A percentile compares a stretch with the other conserved stretches of the same genome.
These are phyloP conservation scores for Rhodomyrtus tomentosa DNA, from an alignment of 345 rosid species.

Conservation along the genomic window DNA sequence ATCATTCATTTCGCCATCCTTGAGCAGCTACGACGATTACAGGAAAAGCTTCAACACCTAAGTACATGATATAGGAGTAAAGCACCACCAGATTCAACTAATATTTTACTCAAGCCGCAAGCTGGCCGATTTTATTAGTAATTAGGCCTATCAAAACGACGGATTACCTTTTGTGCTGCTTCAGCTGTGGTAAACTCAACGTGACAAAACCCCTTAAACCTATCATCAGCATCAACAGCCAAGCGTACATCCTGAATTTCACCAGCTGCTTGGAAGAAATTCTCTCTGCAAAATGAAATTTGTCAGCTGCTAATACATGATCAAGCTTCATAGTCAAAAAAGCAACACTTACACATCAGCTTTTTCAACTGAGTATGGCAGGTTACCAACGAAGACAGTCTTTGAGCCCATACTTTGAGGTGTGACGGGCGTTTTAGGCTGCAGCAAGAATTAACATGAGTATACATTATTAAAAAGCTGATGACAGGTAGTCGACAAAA, in stretches of 20 bases:
- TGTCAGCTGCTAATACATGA: neutral
- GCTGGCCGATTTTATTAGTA: neutral
- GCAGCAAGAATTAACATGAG: neutral
- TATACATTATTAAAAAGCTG: neutral
- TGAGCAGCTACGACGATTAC: neutral
- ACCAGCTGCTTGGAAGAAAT: conserved; percentile 62
- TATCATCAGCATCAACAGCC: conserved; percentile 30
- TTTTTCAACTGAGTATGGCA: conserved; percentile 42
- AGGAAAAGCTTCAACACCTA: neutral
- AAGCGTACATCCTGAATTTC: conserved; percentile 71
- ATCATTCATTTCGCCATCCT: neutral
- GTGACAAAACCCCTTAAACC: conserved; percentile 67
- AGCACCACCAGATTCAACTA: neutral
- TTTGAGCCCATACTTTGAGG: conserved; percentile 41
- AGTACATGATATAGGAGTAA: neutral
- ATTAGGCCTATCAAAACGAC: neutral
- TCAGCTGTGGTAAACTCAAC: conserved; percentile 70
- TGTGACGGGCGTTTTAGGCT: conserved; percentile 61
- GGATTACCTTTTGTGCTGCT: conserved; percentile 51
- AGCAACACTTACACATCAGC: conserved; percentile 50
- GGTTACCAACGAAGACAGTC: conserved; percentile 64
- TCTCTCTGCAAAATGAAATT: conserved; percentile 26
- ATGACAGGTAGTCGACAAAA: neutral
- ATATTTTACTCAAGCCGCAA: neutral
- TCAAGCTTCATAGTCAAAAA: too few relatives aligned